Percentiles rank a stretch among this genome's conserved stretches.
Conservation (phyloP, 2,329 filamentous ascomycete genomes). For the Gnomoniopsis smithogilvyi region DNA sequence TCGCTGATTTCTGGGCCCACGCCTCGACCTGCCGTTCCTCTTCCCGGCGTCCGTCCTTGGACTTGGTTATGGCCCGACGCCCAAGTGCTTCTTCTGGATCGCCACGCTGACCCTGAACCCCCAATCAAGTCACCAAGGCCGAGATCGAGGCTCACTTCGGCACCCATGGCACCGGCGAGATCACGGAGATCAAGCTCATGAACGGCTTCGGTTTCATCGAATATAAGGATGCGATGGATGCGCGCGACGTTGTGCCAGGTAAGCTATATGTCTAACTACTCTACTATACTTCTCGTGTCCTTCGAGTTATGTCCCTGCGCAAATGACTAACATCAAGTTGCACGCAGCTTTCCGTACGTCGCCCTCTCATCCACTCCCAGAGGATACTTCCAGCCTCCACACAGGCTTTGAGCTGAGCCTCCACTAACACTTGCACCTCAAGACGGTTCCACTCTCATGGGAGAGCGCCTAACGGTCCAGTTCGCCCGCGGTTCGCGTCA, state of each 20-base stretch:
- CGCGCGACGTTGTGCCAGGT: constrained; percentile 97
- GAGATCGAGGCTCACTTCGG: constrained; percentile 96
- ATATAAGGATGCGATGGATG: constrained; percentile 98
- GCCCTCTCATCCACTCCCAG: constrained; percentile 29
- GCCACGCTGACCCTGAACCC: constrained; percentile 24
- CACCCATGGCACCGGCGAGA: constrained; percentile 93
- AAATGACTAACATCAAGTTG: constrained; percentile 25
- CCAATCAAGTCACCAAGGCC: constrained; percentile 79
- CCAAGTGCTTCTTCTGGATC: background rate
- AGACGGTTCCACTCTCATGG: constrained; percentile 99
- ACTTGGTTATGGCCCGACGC: background rate
- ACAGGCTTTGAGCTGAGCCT: constrained; percentile 22
- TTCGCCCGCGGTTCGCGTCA: constrained; percentile 84
- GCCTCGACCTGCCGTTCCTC: constrained; percentile 1
- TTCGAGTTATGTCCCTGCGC: constrained; percentile 17
- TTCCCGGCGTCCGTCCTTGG: constrained; percentile 18
- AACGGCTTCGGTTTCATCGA: constrained; percentile 99
- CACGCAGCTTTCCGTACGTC: constrained; percentile 59
- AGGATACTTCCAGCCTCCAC: constrained; percentile 27
- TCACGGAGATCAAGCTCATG: constrained; percentile 99
- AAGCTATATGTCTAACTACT: constrained; percentile 36
- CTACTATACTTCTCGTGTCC: constrained; percentile 20
- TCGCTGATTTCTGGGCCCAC: background rate
- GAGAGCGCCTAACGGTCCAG: constrained; percentile 94
- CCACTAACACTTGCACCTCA: constrained; percentile 37